Conservation (phyloP, 164 flowering plant genomes). For the Chloranthus sessilifolius region DNA sequence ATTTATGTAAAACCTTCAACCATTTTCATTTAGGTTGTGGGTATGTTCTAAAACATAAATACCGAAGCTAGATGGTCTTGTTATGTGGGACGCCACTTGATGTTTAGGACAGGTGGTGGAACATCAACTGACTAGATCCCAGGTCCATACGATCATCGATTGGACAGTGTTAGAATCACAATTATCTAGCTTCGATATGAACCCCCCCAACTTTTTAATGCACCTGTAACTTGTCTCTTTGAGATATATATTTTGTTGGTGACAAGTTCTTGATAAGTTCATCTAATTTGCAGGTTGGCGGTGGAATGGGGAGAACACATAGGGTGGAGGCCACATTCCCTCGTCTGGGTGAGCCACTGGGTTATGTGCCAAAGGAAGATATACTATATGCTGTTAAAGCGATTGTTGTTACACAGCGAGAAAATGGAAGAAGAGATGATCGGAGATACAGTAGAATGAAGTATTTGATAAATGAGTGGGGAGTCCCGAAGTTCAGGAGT, state of each 20-base stretch:
- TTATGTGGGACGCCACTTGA: too few relatives aligned
- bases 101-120: too few relatives aligned
- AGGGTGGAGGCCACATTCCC: conserved; percentile 84
- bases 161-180: too few relatives aligned
- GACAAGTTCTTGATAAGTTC: conserved; percentile 1
- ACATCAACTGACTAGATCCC: too few relatives aligned
- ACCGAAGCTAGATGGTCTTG: too few relatives aligned
- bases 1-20: conserved; percentile 61
- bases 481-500: conserved; percentile 89
- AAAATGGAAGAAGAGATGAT: conserved; percentile 97
- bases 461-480: conserved; percentile 88
- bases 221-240: too few relatives aligned
- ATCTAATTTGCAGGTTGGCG: conserved; percentile 78
- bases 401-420: conserved; percentile 93
- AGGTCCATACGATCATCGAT: too few relatives aligned
- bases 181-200: too few relatives aligned
- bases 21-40: too few relatives aligned
- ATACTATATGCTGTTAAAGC: conserved; percentile 95
- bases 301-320: conserved; percentile 99
- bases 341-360: conserved; percentile 90
- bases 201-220: too few relatives aligned
- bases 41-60: too few relatives aligned
- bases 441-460: conserved; percentile 97
- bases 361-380: conserved; percentile 94
- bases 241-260: too few relatives aligned